Base-by-base conservation (phyloP, 495 filamentous ascomycete species). In the Aspergillus cristatus region DNA sequence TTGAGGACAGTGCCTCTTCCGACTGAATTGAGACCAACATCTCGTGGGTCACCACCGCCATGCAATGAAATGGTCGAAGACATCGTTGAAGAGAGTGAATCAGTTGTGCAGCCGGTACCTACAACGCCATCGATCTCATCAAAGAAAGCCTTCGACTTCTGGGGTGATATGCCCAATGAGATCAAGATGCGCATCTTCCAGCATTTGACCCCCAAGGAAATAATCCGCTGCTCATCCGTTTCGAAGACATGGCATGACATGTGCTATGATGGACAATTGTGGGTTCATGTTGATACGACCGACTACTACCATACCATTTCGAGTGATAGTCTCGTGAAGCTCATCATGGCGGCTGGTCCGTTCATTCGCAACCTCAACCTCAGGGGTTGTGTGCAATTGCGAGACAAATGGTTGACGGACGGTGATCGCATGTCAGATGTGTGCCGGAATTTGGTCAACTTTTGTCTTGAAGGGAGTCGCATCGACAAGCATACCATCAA, bases 251-350 rank as follows among this genome's bases (percentile, higher is more conserved):
- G 91, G 72, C 68, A 95, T 56, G 63, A 72, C 22, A 82, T 87
- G 68, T 96, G 90, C 62, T 94, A 86, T 45, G 91, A 98, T 56
- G 91, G 91, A 6, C 91, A 98, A 59, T 63, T 98, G 13, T 98
- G 91, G 91, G 75, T 74, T 0, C 74, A 71, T 32, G 70, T 97
- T 29, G 87, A 97, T 53, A 81, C 86, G 0, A 77, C 89, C 0
- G 78, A 82, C 20, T 97, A 86, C 57, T 98, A 98, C 53, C 72
- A 71, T 33, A 76, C 84, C 28, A 96, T 98, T 39, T 78, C 91
- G 0, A 83, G 84, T 7, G 79, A 82, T 40, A 80, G 83, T 6
- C 64, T 98, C 10, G 76, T 86, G 30, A 88, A 84, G 55, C 84
- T 98, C 38, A 85, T 97, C 52, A 79, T 77, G 0, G 67, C 76